Percentiles rank a stretch among this genome's conserved stretches.
phyloP scores from a whole-genome alignment of 1,284 basidiomycete genomes.

The Boletus semigastroideus region DNA sequence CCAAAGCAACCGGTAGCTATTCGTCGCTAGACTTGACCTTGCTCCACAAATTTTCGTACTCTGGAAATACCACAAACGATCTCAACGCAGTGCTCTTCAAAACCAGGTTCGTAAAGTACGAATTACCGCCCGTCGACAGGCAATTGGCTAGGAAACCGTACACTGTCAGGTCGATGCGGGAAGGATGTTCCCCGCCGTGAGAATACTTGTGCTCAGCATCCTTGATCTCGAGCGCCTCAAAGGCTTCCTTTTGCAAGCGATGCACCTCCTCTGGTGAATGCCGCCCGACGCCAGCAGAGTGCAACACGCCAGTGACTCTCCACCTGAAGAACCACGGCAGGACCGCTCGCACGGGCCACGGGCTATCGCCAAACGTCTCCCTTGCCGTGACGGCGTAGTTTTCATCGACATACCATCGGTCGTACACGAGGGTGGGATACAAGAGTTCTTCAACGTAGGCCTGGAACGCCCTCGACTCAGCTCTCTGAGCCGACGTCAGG shows the following conservation, averaged over 20 bases:
- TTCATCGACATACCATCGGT: conserved; percentile 31
- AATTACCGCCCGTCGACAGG: conserved; percentile 23
- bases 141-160: conserved; percentile 33
- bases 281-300: conserved; percentile 29
- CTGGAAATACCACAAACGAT: conserved; percentile 31
- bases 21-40: conserved; percentile 2
- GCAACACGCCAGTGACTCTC: conserved; percentile 16
- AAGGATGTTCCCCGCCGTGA: conserved; percentile 28
- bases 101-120: conserved; percentile 29
- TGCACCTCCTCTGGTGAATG: conserved; percentile 34
- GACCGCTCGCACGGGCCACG: conserved; percentile 23
- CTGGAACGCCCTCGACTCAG: conserved; percentile 36
- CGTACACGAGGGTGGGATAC: conserved; percentile 30
- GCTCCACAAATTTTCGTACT: conserved; percentile 22
- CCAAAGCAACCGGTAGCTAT: not conserved
- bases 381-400: conserved; percentile 21
- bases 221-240: conserved; percentile 32
- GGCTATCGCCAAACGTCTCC: conserved; percentile 17
- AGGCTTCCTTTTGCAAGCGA: conserved; percentile 30
- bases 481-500: conserved; percentile 29
- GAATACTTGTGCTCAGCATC: conserved; percentile 25
- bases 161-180: conserved; percentile 33
- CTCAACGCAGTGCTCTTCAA: conserved; percentile 19
- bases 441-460: conserved; percentile 34
- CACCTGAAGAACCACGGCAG: conserved; percentile 25